Conservation (phyloP, 768 basidiomycete species). For the Leccinum incarnatum region DNA sequence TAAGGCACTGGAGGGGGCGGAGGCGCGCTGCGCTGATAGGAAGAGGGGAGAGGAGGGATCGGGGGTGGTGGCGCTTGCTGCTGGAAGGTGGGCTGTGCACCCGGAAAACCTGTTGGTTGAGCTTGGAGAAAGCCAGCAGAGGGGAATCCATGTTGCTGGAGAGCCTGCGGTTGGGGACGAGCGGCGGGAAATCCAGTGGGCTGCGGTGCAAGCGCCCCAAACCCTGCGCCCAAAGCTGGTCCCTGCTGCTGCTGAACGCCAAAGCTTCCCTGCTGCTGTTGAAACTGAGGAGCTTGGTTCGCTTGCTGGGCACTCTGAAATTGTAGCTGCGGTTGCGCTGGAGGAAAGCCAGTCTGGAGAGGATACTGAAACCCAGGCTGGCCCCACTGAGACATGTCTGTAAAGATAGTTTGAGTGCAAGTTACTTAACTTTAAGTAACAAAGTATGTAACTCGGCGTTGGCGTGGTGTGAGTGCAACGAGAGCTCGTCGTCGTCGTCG, state of each 20-base stretch:
- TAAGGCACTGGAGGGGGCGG: constrained; percentile 36
- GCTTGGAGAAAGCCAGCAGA: constrained; percentile 41
- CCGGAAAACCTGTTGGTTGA: constrained; percentile 51
- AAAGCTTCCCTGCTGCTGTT: constrained; percentile 39
- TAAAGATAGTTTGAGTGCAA: background rate
- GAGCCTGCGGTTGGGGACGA: constrained; percentile 30
- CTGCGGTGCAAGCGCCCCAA: constrained; percentile 53
- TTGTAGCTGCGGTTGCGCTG: constrained; percentile 45
- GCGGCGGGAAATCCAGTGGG: constrained; percentile 51
- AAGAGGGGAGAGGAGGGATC: constrained; percentile 60
- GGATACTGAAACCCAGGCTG: constrained; percentile 73
- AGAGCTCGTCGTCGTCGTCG: background rate
- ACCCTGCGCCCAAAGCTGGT: constrained; percentile 31
- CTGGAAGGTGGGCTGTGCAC: constrained; percentile 24
- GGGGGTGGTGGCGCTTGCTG: constrained; percentile 50
- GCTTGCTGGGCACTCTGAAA: constrained; percentile 36
- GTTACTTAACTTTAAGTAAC: too few species aligned
- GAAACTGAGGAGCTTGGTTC: constrained; percentile 37
- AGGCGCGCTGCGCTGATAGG: constrained; percentile 54
- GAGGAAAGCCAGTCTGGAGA: constrained; percentile 65
- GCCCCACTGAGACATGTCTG: constrained; percentile 75
- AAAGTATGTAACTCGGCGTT: background rate
- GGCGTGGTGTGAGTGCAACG: background rate
- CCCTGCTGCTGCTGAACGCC: constrained; percentile 24
- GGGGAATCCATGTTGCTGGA: constrained; percentile 45